Base-by-base conservation (phyloP, 1,139 yeast species). In the Nakaseomyces glabratus region DNA sequence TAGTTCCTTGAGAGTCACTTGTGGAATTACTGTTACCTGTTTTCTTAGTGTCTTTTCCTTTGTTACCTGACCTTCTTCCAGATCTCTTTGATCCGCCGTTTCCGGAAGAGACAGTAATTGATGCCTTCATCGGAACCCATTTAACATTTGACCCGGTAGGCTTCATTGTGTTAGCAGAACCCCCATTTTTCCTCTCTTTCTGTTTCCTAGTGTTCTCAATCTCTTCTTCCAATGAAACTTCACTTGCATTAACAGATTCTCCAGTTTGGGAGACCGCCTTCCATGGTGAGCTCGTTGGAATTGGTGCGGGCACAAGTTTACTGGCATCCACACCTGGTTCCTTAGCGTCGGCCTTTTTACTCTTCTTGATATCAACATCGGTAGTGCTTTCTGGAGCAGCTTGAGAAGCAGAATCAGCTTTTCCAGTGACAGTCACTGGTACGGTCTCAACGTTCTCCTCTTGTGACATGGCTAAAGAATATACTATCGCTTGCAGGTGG, bases 101-200 rank as follows among this genome's bases (percentile, higher is more conserved):
- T 20, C 20, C 24, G 11, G 13, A 9, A n/a, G 33, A 34, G 16
- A 34, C 74, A 7, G 44, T 41, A 36, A 81, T 78, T 43, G 79
- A 73, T 19, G 90, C 93, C 46, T 74, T 72, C 55, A 79, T 76
- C n/a, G 94, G 94, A 31, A 82, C 81, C 94, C 94, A 85, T 60
- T 84, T 84, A 49, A 80, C 86, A 46, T 31, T 31, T 5, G 30
- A 17, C 15, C 30, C 30, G 19, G 28, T 18, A 17, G 30, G 30
- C 15, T 22, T 21, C 25, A 14, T 24, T 9, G 7, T 12, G 16
- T 9, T 12, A 19, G 23, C 10, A 19, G 31, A 26, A 6, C 20
- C n/a, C 19, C 22, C 15, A 16, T 4, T 6, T 17, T 14, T 14
- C 14, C 17, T 28, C 8, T 17, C 13, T 19, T 28, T 28, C 24